These are phyloP conservation scores for Hyaloscypha variabilis DNA, from an alignment of 495 filamentous ascomycete species.

Conservation along the genomic window DNA sequence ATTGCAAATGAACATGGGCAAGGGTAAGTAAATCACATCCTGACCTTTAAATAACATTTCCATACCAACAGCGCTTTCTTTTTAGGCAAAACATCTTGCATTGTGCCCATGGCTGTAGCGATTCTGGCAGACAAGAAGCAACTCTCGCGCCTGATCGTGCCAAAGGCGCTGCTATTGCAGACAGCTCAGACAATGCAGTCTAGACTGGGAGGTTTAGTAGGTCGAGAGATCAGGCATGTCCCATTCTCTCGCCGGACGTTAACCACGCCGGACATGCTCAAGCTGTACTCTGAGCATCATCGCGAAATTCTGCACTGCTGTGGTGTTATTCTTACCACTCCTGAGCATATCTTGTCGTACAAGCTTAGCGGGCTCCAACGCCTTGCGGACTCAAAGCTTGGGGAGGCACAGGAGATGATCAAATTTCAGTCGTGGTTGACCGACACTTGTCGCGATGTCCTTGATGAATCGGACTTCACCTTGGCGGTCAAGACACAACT, in stretches of 20 bases:
- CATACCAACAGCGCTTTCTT: neutral
- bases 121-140: constrained; percentile 17
- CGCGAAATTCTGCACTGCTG: neutral
- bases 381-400: constrained; percentile 40
- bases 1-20: constrained; percentile 42
- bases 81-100: constrained; percentile 26
- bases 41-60: neutral
- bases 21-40: neutral
- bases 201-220: constrained; percentile 24
- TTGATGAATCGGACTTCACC: constrained; percentile 61
- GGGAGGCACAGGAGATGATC: constrained; percentile 44
- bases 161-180: constrained; percentile 24
- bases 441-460: constrained; percentile 47
- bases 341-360: constrained; percentile 27
- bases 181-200: constrained; percentile 18
- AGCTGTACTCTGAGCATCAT: neutral
- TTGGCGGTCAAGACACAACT: constrained; percentile 49
- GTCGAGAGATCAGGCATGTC: constrained; percentile 21
- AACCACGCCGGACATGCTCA: neutral
- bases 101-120: constrained; percentile 25
- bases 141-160: constrained; percentile 20
- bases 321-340: constrained; percentile 18
- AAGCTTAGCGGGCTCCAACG: constrained; percentile 19
- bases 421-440: constrained; percentile 51
- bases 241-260: constrained; percentile 22